These are phyloP conservation scores for Macroventuria anomochaeta DNA, from an alignment of 2,329 filamentous ascomycete species.

Conservation along the genomic window DNA sequence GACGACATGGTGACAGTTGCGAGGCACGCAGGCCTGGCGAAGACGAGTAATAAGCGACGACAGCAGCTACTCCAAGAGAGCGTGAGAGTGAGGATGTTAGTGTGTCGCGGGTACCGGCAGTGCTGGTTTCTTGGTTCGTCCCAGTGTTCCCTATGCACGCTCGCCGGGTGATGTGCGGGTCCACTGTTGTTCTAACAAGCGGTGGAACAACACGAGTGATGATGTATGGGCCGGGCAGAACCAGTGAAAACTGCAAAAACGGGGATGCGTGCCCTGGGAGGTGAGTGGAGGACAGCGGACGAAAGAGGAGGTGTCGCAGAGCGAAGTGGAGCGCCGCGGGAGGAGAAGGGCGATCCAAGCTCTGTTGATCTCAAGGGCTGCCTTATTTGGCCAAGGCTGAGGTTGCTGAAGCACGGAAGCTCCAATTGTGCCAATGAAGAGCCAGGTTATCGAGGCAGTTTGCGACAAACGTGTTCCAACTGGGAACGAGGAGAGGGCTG, in stretches of 20 bases:
- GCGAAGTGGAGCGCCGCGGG: constrained; percentile 25
- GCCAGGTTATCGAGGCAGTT: not conserved
- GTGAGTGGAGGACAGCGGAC: constrained; percentile 21
- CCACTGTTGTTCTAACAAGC: constrained; percentile 20
- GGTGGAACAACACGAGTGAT: constrained; percentile 25
- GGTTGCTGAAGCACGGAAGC: constrained; percentile 4
- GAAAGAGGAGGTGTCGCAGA: constrained; percentile 29
- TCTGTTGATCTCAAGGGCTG: constrained; percentile 8
- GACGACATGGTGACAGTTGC: constrained; percentile 35
- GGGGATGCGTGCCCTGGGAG: constrained; percentile 11
- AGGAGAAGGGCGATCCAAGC: constrained; percentile 23
- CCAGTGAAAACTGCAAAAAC: constrained; percentile 11
- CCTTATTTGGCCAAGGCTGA: constrained; percentile 14
- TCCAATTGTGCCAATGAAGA: not conserved
- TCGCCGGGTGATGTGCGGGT: constrained; percentile 16
- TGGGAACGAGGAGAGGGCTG: constrained; percentile 11
- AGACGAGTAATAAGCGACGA: constrained; percentile 19
- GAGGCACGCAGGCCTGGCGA: constrained; percentile 16
- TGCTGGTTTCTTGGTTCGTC: constrained; percentile 6
- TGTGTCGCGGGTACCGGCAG: constrained; percentile 22
- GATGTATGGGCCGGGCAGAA: constrained; percentile 26
- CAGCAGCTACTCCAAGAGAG: constrained; percentile 7
- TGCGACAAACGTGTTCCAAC: constrained; percentile 9
- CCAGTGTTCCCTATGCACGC: constrained; percentile 5
- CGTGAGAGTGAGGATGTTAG: constrained; percentile 27